Conservation (phyloP, 805 yeast genomes). For the Suhomyces emberorum region DNA sequence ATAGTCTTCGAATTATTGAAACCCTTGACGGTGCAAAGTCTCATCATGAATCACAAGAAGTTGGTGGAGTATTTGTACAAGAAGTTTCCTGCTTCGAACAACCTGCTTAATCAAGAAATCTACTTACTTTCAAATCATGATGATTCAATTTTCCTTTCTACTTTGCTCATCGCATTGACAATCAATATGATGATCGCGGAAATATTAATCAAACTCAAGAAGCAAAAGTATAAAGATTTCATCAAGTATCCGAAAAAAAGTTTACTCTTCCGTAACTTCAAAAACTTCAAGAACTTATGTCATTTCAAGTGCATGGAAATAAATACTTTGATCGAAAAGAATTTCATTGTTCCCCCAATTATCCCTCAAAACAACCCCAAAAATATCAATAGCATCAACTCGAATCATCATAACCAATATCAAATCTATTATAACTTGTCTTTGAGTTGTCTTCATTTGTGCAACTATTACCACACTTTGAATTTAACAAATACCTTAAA, state of each 20-base stretch:
- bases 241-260: slow-evolving; percentile 16
- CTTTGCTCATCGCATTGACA: slow-evolving; percentile 23
- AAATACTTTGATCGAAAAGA: slow-evolving; percentile 20
- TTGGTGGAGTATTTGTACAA: slow-evolving; percentile 20
- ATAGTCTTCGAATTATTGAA: slow-evolving; percentile 22
- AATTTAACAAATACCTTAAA: slow-evolving; percentile 24
- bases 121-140: slow-evolving; percentile 19
- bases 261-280: slow-evolving; percentile 15
- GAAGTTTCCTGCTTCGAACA: slow-evolving; percentile 11
- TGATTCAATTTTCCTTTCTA: slow-evolving; percentile 28
- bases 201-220: slow-evolving; percentile 27
- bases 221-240: slow-evolving; percentile 21
- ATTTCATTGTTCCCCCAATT: slow-evolving; percentile 17
- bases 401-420: slow-evolving; percentile 18
- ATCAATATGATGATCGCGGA: slow-evolving; percentile 27
- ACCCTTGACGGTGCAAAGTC: slow-evolving; percentile 27
- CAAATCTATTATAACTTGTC: slow-evolving; percentile 32
- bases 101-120: slow-evolving; percentile 9
- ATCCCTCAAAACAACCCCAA: slow-evolving; percentile 10
- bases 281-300: slow-evolving; percentile 22
- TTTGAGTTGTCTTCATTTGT: slow-evolving; percentile 25
- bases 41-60: slow-evolving; percentile 20
- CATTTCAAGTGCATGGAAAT: slow-evolving; percentile 29
- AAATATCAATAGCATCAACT: slow-evolving; percentile 6
- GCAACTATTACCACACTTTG: slow-evolving; percentile 28